Base-by-base conservation (phyloP, 306 rosid species). In the Cucumis sativus region DNA sequence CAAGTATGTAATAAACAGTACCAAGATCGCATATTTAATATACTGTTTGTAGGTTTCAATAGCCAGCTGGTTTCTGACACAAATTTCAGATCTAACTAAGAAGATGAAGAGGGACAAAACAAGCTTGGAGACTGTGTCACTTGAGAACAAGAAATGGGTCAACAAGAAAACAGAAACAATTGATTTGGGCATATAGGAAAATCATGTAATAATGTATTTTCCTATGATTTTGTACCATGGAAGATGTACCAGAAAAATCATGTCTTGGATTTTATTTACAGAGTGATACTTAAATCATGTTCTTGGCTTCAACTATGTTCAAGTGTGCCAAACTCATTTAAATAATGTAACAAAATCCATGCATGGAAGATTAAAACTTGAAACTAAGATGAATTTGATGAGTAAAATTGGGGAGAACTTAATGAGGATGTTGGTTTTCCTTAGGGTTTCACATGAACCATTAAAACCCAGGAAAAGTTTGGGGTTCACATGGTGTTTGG, bases 401-500 rank as follows among this genome's bases (percentile, higher is more conserved):
- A 28, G 11, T 49, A 14, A 49, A 14, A 49, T 4, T 51, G 43
- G 10, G 10, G 5, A 25, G 56, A 49, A 54, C 33, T 17, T 54
- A 73, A 73, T 30, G 49, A 33, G 77, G 77, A 54, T 54, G 63
- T 73, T 73, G 62, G 62, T 73, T 65, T 65, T 52, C 25, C 14
- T 47, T 49, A 16, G 76, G 60, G 10, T 28, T 76, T 80, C 82
- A 79, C 86, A 83, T 79, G 84, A 86, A 21, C 75, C 77, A 71
- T 71, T 71, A 30, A 79, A 64, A 57, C 41, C 11, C 25, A 40
- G 77, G 67, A 18, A 13, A 78, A 52, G 60, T 72, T 51, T 14
- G 72, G 80, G 78, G 61, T 77, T 86, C 87, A 84, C 86, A 86
- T 68, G 86, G 80, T 39, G 10, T 4, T 68, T 56, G 82, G 78